Conservation (phyloP, 2,329 filamentous ascomycete genomes). For the Davidsoniella neocaledoniae region DNA sequence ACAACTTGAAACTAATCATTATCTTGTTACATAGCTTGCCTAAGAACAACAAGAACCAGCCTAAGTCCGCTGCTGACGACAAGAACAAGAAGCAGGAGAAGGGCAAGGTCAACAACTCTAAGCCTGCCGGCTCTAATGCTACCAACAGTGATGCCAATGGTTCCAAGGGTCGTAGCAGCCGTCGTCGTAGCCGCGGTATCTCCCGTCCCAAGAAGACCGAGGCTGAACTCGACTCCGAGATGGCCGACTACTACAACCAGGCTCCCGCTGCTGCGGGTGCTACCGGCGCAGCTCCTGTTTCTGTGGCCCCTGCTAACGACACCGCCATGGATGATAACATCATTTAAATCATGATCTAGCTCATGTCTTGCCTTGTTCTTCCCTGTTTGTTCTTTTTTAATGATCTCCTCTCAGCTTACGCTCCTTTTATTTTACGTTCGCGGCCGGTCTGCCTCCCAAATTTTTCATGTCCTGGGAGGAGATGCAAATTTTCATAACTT, state of each 20-base stretch:
- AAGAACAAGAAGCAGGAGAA: constrained; percentile 44
- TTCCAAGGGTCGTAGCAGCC: constrained; percentile 24
- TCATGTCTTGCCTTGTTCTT: background rate
- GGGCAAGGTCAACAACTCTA: constrained; percentile 18
- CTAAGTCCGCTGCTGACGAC: constrained; percentile 62
- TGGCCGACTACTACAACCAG: constrained; percentile 79
- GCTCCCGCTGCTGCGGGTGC: constrained; percentile 27
- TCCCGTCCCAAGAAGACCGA: constrained; percentile 69
- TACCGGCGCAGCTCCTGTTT: constrained; percentile 28
- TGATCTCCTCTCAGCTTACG: constrained; percentile 9
- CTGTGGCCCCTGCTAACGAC: constrained; percentile 32
- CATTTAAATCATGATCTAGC: background rate
- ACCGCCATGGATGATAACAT: constrained; percentile 43
- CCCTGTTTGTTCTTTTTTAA: background rate
- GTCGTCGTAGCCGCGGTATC: constrained; percentile 36
- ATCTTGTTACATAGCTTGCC: constrained; percentile 17
- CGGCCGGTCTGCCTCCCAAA: constrained; percentile 6
- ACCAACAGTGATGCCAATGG: constrained; percentile 22
- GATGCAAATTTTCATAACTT: background rate
- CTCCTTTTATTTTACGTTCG: constrained; percentile 3
- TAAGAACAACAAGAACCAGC: constrained; percentile 47
- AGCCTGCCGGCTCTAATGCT: constrained; percentile 14
- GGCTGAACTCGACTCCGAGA: constrained; percentile 92
- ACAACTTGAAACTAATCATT: constrained; percentile 12
- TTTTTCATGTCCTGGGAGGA: constrained; percentile 2